A percentile compares a stretch with the other conserved stretches of the same genome.
Evolutionary conservation across 73 alveolate species (phyloP).

Genomic region (Paraurostyla sp.): DNA sequence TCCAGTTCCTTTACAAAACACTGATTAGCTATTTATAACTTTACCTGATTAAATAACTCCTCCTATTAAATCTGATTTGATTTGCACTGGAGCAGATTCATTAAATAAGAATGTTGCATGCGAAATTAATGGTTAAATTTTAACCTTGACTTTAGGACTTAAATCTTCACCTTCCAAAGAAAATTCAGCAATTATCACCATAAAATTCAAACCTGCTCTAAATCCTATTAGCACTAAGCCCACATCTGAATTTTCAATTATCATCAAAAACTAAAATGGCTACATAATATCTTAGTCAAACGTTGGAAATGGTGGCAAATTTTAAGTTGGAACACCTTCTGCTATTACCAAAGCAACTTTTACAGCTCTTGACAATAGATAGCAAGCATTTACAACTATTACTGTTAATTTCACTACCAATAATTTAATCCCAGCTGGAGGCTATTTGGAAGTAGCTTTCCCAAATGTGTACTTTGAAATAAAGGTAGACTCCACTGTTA

Average conservation of each 20-base stretch:
- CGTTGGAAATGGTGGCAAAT: not conserved
- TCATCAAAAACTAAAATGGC: not conserved
- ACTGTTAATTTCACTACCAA: not conserved
- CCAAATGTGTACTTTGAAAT: not conserved
- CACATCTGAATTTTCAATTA: not conserved
- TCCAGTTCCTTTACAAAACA: not conserved
- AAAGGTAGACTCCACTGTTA: not conserved
- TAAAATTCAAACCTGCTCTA: not conserved
- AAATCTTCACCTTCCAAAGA: not conserved
- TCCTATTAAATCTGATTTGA: not conserved
- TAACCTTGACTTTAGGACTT: not conserved
- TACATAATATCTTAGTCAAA: not conserved
- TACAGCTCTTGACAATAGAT: conserved; percentile 13
- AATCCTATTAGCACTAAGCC: conserved; percentile 50
- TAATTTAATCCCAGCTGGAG: conserved; percentile 44
- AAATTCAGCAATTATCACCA: conserved; percentile 3
- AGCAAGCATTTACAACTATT: conserved; percentile 17
- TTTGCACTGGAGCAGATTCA: conserved; percentile 32
- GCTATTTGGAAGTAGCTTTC: not conserved
- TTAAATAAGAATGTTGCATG: not conserved
- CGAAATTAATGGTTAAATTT: not conserved
- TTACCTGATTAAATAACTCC: conserved; percentile 25
- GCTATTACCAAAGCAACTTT: conserved; percentile 7
- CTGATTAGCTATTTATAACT: not conserved
- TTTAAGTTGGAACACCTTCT: conserved; percentile 17